These are phyloP conservation scores for Blastobotrys parvus DNA, from an alignment of 805 yeast genomes.

Conservation along the genomic window DNA sequence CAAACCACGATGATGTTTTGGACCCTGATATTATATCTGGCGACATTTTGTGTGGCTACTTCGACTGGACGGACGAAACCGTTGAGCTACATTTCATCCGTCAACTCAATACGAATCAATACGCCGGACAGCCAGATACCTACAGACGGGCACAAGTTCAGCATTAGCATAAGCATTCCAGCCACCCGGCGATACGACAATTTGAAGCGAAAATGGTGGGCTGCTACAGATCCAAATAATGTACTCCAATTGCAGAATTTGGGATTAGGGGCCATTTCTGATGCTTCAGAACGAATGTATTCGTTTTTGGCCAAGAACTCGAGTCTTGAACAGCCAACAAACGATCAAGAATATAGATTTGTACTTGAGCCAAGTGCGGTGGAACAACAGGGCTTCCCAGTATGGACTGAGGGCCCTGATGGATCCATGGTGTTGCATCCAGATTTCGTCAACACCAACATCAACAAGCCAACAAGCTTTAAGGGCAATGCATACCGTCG, in stretches of 20 bases:
- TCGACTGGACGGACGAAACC: neutral
- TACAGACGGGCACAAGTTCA: constrained; percentile 4
- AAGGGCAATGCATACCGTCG: constrained; percentile 25
- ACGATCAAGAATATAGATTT: constrained; percentile 15
- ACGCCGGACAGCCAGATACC: neutral
- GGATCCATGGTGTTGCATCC: constrained; percentile 14
- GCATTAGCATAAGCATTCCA: constrained; percentile 17
- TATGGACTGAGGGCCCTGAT: constrained; percentile 12
- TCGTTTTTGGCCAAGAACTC: constrained; percentile 18
- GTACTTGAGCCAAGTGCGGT: constrained; percentile 15
- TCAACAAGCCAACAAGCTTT: constrained; percentile 7
- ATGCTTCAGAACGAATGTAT: constrained; percentile 16
- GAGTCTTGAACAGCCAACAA: constrained; percentile 18
- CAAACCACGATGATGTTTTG: too few relatives aligned
- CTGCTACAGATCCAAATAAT: constrained; percentile 21
- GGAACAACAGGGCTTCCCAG: constrained; percentile 6
- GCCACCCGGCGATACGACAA: constrained; percentile 16
- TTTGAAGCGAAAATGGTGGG: constrained; percentile 23
- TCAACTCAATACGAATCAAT: neutral
- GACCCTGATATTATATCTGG: too few relatives aligned
- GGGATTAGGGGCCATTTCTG: neutral
- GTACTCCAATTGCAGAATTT: constrained; percentile 1
- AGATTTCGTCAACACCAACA: constrained; percentile 8
- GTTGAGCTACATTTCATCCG: neutral
- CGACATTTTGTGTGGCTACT: too few relatives aligned